Conservation (phyloP, 2,329 filamentous ascomycete species). For the Fusarium pseudograminearum region DNA sequence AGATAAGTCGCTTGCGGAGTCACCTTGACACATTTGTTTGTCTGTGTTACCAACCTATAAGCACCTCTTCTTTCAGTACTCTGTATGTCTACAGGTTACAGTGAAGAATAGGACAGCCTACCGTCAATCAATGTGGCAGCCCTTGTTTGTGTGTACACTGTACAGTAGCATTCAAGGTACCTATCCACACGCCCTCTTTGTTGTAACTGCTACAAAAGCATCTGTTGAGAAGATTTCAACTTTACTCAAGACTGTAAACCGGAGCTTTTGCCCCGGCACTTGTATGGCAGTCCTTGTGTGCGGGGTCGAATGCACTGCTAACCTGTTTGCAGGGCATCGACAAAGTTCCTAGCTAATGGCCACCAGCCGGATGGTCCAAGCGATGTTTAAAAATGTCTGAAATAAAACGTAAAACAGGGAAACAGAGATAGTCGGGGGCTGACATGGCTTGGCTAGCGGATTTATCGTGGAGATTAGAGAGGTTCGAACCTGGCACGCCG, state of each 20-base stretch:
- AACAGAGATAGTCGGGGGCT: slow-evolving; percentile 2
- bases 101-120: background rate
- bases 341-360: background rate
- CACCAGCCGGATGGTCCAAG: background rate
- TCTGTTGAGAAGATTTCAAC: background rate
- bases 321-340: background rate
- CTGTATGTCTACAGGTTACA: background rate
- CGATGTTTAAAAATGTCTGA: slow-evolving; percentile 15
- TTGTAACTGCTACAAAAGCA: background rate
- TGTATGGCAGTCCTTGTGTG: background rate
- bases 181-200: background rate
- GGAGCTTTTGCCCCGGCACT: slow-evolving; percentile 29
- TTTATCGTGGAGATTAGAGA: slow-evolving; percentile 32
- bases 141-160: background rate
- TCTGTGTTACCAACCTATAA: background rate
- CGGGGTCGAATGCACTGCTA: background rate
- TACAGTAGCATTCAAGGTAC: no score
- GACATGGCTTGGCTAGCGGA: slow-evolving; percentile 30
- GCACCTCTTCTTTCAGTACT: background rate
- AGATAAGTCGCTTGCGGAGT: background rate
- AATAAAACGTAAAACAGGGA: slow-evolving; percentile 19
- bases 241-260: background rate
- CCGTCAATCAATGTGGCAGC: background rate
- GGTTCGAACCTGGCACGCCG: background rate
- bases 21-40: background rate